Evolutionary conservation across 228 moss, liverwort and hornwort genomes (phyloP), one percentile per base, ranked within the genome.

Genomic region (Sphagnum magellanicum): DNA sequence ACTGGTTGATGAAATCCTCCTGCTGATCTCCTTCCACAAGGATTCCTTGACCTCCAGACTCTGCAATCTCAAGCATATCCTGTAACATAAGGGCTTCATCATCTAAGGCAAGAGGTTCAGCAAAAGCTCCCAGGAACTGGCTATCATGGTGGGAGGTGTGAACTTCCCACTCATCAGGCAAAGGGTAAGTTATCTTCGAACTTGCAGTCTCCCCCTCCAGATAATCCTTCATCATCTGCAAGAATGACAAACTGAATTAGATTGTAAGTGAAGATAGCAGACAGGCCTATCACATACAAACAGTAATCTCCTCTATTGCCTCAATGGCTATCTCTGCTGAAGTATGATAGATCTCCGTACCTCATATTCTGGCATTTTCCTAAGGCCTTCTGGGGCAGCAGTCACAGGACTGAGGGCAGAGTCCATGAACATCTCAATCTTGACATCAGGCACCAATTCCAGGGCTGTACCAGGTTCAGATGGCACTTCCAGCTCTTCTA

Each of bases 1-100:
- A 1, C n/a, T 4, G 49, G 64, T 86, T 79, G 17, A 86, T 82
- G 8, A 78, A 6, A 0, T 12, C 55, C 8, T 55, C 55, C 55
- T 1, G 55, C 12, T 55, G 55, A 12, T 55, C 55, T 55, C 55
- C 55, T 55, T 55, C 55, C 9, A 55, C 8, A 55, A 55, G 12
- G 8, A 12, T 55, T 55, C 55, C 55, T 8, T 55, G 9, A 8
- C 55, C 12, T 55, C 12, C 55, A 8, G 12, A 8, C 9, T 55
- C 55, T 8, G 55, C 12, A 8, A 12, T 8, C 12, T 55, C 9
- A 55, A 55, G 12, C 55, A 55, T 55, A 8, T 12, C 8, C 8
- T 55, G 55, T 8, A 55, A 55, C 8, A 55, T 32, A 32, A 32
- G 32, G 32, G 32, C 32, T 32, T 32, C 32, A 32, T 32, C 32